Percentiles rank a stretch among this genome's conserved stretches.
These are phyloP conservation scores for Graphilbum sp. DNA, from an alignment of 2,329 filamentous ascomycete genomes.

Conservation along the genomic window DNA sequence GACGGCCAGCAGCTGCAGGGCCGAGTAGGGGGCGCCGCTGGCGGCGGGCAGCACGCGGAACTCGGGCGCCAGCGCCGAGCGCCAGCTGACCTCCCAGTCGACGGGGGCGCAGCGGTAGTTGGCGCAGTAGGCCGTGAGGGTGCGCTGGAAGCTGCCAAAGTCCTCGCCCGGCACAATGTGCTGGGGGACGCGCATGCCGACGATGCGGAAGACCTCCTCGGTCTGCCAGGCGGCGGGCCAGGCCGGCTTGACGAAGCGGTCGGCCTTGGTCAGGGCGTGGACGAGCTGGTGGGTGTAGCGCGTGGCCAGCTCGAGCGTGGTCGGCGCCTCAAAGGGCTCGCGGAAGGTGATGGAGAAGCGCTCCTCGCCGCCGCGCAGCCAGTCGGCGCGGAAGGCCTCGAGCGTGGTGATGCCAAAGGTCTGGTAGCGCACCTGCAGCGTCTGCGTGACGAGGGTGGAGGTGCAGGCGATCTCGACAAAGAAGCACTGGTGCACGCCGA, in stretches of 20 bases:
- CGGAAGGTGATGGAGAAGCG: slow-evolving; percentile 38
- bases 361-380: slow-evolving; percentile 34
- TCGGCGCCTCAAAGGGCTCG: slow-evolving; percentile 17
- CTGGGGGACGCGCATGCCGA: slow-evolving; percentile 33
- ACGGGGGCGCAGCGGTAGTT: slow-evolving; percentile 33
- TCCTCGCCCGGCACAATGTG: slow-evolving; percentile 36
- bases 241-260: slow-evolving; percentile 38
- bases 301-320: slow-evolving; percentile 30
- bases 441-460: slow-evolving; percentile 25
- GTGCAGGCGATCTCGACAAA: slow-evolving; percentile 32
- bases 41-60: slow-evolving; percentile 33
- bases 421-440: slow-evolving; percentile 28
- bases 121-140: slow-evolving; percentile 36
- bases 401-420: slow-evolving; percentile 36
- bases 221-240: slow-evolving; percentile 41
- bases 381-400: slow-evolving; percentile 33
- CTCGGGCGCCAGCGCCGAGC: slow-evolving; percentile 29
- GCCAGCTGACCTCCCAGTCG: slow-evolving; percentile 35
- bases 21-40: slow-evolving; percentile 23
- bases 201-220: slow-evolving; percentile 31
- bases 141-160: slow-evolving; percentile 36
- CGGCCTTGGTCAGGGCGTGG: slow-evolving; percentile 34
- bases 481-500: slow-evolving; percentile 36
- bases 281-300: slow-evolving; percentile 37
- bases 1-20: slow-evolving; percentile 37